Base-by-base conservation (phyloP, 1,284 basidiomycete genomes). In the Coniferiporia sulphurascens region DNA sequence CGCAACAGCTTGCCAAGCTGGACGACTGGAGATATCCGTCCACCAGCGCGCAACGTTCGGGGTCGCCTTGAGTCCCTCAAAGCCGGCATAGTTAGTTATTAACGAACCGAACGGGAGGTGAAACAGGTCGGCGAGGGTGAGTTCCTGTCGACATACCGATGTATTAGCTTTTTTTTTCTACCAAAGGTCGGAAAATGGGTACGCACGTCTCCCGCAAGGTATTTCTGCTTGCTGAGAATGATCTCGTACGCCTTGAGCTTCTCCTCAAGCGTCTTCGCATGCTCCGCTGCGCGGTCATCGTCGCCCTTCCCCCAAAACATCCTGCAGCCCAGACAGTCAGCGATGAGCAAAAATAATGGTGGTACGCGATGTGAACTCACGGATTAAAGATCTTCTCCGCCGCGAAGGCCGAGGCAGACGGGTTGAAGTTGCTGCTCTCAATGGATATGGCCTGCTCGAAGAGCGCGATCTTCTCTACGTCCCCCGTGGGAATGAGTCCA, bases 141-240 rank as follows among this genome's bases (percentile, higher is more conserved):
- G 27, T 27, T 21, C 27, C 27, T 27, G 27, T 27, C 3, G 5
- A 27, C 5, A 27, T 27, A 5, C 27, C 27, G 27, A 27, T 27
- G 27, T 2, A 27, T 27, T 27, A 27, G 5, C 27, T 27, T 5
- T 3, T 27, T n/a, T n/a, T 27, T 27, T 27, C 27, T 27, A 27
- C 5, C 27, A 5, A 27, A 27, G 27, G 27, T 2, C 27, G 5
- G 27, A 27, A 3, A 27, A 27, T 27, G 5, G 27, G 27, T 27
- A 70, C 74, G 56, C 52, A 78, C 76, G 22, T 81, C 70, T 0
- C 82, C 82, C 35, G 75, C 81, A 46, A 81, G 65, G 64, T 75
- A 80, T 62, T 71, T 73, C 55, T 75, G 71, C 69, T 79, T 78
- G 46, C 68, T 62, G 8, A 82, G 70, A 53, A 82, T 73, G 34